Conservation (phyloP, 208 protist species). For the Endotrypanum monterogeii region DNA sequence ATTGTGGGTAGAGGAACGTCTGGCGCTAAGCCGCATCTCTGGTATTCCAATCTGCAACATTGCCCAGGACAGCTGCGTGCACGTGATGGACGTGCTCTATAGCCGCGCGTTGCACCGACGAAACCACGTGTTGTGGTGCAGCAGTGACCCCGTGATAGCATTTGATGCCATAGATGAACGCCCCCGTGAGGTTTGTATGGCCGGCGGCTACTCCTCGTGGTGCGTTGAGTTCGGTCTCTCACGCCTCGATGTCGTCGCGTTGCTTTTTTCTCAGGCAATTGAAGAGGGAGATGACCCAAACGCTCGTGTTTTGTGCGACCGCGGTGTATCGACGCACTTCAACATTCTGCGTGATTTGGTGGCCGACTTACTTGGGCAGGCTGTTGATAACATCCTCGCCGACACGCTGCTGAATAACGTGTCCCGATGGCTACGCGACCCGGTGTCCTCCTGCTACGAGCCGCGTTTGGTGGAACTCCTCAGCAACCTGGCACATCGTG, state of each 20-base stretch:
- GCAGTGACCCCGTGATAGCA: constrained; percentile 57
- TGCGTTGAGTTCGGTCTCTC: constrained; percentile 87
- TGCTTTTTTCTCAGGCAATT: constrained; percentile 90
- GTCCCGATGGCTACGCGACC: constrained; percentile 86
- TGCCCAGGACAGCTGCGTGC: constrained; percentile 82
- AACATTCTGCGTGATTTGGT: constrained; percentile 91
- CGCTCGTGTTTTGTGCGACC: constrained; percentile 70
- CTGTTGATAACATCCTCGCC: constrained; percentile 57
- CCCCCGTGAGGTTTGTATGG: constrained; percentile 76
- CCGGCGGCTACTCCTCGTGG: constrained; percentile 81
- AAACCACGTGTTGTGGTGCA: constrained; percentile 83
- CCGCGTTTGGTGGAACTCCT: constrained; percentile 82
- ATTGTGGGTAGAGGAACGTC: constrained; percentile 84
- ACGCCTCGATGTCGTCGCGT: constrained; percentile 84
- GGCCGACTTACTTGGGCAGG: constrained; percentile 77
- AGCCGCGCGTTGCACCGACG: constrained; percentile 70
- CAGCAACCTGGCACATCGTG: constrained; percentile 73
- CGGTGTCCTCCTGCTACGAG: constrained; percentile 79
- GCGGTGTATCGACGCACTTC: constrained; percentile 87
- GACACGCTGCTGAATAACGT: constrained; percentile 81
- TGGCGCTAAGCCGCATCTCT: constrained; percentile 76
- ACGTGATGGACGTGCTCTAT: constrained; percentile 87
- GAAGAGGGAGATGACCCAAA: constrained; percentile 86
- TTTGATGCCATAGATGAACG: constrained; percentile 83
- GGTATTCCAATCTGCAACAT: constrained; percentile 90